phyloP scores from a whole-genome alignment of 148 eudicot species.

The Chenopodium suecicum region DNA sequence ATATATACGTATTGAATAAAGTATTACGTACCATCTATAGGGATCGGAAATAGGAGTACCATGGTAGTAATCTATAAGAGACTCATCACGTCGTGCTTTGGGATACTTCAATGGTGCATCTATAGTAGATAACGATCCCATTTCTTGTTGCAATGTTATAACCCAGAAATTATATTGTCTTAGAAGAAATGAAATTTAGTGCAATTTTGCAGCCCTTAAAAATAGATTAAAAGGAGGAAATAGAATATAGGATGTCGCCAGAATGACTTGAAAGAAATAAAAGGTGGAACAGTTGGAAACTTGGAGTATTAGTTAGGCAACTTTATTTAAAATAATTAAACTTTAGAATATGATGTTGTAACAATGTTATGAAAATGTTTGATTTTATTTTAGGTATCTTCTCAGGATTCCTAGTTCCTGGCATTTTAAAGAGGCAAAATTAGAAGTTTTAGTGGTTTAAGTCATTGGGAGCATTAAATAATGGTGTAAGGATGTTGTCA shows the following conservation, averaged over 20 bases:
- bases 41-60: conserved; percentile 75
- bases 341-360: neutral
- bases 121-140: conserved; percentile 59
- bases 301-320: conserved; percentile 1
- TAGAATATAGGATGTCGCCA: conserved; percentile 35
- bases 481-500: conserved; percentile 40
- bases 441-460: neutral
- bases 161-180: neutral
- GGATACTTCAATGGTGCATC: conserved; percentile 59
- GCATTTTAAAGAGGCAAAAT: neutral
- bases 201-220: neutral
- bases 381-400: conserved; percentile 1
- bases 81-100: conserved; percentile 58
- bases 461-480: conserved; percentile 10
- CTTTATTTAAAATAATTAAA: neutral
- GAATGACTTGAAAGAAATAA: conserved; percentile 12
- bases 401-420: neutral
- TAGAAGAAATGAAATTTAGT: neutral
- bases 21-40: conserved; percentile 67
- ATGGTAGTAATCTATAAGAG: conserved; percentile 72
- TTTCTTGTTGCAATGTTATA: neutral
- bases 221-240: neutral
- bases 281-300: neutral
- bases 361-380: conserved; percentile 2
- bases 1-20: neutral